phyloP scores from a whole-genome alignment of 306 rosid species.

The Alnus rubra region DNA sequence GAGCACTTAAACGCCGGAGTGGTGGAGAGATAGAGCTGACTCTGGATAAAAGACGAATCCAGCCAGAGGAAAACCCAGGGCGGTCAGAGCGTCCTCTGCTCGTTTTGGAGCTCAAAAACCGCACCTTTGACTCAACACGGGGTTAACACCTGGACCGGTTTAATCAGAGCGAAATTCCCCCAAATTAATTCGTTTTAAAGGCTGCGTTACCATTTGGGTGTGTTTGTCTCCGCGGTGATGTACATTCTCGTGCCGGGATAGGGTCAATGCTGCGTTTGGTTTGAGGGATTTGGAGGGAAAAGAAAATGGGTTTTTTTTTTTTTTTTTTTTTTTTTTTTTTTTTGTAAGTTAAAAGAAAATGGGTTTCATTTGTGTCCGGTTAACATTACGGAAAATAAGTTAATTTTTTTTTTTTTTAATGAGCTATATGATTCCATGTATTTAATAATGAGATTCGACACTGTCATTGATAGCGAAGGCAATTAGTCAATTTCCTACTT shows the following conservation, averaged over 20 bases:
- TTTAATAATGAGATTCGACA: no score
- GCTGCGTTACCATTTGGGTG: not conserved
- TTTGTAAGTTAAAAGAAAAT: no score
- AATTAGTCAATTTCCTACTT: no score
- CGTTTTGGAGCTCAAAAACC: not conserved
- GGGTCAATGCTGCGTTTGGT: not conserved
- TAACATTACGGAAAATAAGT: no score
- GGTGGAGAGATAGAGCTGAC: not conserved
- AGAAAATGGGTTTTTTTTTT: no score
- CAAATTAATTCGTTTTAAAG: not conserved
- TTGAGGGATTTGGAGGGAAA: no score
- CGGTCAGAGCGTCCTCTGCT: not conserved
- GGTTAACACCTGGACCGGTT: not conserved
- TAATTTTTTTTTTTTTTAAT: no score
- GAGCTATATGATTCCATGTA: no score
- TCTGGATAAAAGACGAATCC: not conserved
- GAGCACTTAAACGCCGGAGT: not conserved
- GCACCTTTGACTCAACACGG: not conserved
- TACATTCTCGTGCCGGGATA: not conserved
- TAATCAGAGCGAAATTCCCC: not conserved
- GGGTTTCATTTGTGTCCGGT: no score
- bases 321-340: no score
- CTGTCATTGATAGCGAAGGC: no score
- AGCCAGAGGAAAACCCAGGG: not conserved
- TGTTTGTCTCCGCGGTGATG: not conserved